Percentiles rank a stretch among this genome's conserved stretches.
phyloP scores from a whole-genome alignment of 306 rosid genomes.

The Dryas drummondii region DNA sequence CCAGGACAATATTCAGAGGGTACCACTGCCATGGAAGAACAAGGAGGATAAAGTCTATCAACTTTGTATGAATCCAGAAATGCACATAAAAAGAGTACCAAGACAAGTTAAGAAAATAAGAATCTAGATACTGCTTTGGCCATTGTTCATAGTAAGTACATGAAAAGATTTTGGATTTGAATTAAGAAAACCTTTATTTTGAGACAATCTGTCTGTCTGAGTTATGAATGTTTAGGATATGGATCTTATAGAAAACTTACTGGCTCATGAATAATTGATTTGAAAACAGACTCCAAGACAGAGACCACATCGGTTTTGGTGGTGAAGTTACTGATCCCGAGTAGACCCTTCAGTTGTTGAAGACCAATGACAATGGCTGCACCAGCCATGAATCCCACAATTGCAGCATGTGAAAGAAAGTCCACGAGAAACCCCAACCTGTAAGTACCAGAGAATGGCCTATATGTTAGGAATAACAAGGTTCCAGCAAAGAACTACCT shows the following conservation, averaged over 20 bases:
- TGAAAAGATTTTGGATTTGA: background rate
- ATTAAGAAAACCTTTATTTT: background rate
- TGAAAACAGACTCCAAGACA: slow-evolving; percentile 59
- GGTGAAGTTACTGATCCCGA: slow-evolving; percentile 71
- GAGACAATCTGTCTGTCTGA: too few relatives aligned
- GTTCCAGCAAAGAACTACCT: too few relatives aligned
- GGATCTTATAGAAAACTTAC: slow-evolving; percentile 30
- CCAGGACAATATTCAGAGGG: slow-evolving; percentile 57
- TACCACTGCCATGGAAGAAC: slow-evolving; percentile 51
- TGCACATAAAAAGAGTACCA: background rate
- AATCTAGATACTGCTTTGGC: background rate
- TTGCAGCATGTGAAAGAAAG: slow-evolving; percentile 91
- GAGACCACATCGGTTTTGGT: slow-evolving; percentile 63
- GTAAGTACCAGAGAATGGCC: background rate
- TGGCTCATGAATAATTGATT: slow-evolving; percentile 35
- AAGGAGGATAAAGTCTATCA: slow-evolving; percentile 1
- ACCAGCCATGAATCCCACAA: slow-evolving; percentile 96
- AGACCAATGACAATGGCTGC: slow-evolving; percentile 94
- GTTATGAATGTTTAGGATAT: background rate
- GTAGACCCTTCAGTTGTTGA: slow-evolving; percentile 84
- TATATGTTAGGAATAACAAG: background rate
- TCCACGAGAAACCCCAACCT: slow-evolving; percentile 94
- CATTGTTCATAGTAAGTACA: background rate
- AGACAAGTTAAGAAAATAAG: background rate
- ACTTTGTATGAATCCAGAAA: background rate